Percentiles rank a stretch among this genome's conserved stretches.
phyloP scores from a whole-genome alignment of 768 basidiomycete species.

The Leccinellum albellum region DNA sequence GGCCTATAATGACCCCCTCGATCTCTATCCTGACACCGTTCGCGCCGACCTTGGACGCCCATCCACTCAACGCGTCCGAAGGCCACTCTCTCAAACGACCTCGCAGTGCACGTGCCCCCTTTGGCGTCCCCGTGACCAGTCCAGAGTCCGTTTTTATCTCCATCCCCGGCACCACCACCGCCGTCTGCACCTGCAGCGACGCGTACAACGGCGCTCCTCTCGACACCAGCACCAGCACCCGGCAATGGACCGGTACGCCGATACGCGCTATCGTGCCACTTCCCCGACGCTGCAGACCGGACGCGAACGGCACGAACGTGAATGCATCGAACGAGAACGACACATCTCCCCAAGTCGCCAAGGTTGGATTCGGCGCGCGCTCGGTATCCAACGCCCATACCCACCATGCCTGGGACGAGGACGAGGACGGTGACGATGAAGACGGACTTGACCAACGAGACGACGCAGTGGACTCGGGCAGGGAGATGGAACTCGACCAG shows the following conservation, averaged over 20 bases:
- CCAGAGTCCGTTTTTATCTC: background rate
- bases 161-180: background rate
- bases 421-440: background rate
- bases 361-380: background rate
- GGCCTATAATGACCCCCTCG: conserved; percentile 9
- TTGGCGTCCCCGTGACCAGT: background rate
- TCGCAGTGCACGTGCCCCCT: background rate
- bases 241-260: conserved; percentile 19
- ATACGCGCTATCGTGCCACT: conserved; percentile 23
- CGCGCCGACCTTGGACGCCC: background rate
- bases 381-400: background rate
- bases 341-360: background rate
- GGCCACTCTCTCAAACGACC: conserved; percentile 3
- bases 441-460: background rate
- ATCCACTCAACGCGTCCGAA: background rate
- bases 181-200: background rate
- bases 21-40: conserved; percentile 2
- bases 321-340: background rate
- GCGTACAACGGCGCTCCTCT: background rate
- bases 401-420: background rate
- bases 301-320: background rate
- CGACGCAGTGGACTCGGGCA: background rate
- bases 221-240: background rate
- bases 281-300: conserved; percentile 3
- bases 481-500: background rate